A percentile compares a stretch with the other conserved stretches of the same genome.
Conservation (phyloP, 225 moss, liverwort and hornwort species). For the Antitrichia curtipendula region DNA sequence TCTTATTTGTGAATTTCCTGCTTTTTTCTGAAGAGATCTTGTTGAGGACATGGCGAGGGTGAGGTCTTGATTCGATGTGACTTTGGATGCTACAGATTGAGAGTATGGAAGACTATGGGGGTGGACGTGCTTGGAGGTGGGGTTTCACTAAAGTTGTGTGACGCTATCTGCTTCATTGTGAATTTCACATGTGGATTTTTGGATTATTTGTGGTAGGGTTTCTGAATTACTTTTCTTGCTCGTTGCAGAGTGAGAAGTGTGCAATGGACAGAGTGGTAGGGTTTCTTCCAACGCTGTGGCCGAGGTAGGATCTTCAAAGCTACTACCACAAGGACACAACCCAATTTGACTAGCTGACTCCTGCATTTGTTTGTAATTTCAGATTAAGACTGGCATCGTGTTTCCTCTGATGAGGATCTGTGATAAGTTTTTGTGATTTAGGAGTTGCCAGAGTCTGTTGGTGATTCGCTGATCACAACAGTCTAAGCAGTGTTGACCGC, state of each 20-base stretch:
- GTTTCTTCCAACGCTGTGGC: not conserved
- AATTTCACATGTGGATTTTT: not conserved
- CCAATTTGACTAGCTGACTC: not conserved
- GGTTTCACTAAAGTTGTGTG: not conserved
- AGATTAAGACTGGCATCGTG: not conserved
- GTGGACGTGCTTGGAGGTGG: not conserved
- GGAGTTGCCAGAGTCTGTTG: not conserved
- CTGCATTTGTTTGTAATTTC: not conserved
- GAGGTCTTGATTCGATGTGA: not conserved
- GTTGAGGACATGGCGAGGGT: not conserved
- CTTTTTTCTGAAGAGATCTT: not conserved
- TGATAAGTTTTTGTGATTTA: not conserved
- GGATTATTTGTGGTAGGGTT: not conserved
- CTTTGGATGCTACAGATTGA: not conserved
- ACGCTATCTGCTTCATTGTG: not conserved
- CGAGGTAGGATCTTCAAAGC: not conserved
- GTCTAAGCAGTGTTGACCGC: not conserved
- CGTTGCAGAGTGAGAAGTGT: not conserved
- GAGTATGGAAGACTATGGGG: not conserved
- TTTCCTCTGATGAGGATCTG: not conserved
- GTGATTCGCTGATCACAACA: not conserved
- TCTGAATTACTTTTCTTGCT: not conserved
- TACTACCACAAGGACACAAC: not conserved
- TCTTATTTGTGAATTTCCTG: not conserved
- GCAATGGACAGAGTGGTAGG: not conserved